phyloP scores from a whole-genome alignment of 2,329 filamentous ascomycete species.

The Cordyceps pruinosa region DNA sequence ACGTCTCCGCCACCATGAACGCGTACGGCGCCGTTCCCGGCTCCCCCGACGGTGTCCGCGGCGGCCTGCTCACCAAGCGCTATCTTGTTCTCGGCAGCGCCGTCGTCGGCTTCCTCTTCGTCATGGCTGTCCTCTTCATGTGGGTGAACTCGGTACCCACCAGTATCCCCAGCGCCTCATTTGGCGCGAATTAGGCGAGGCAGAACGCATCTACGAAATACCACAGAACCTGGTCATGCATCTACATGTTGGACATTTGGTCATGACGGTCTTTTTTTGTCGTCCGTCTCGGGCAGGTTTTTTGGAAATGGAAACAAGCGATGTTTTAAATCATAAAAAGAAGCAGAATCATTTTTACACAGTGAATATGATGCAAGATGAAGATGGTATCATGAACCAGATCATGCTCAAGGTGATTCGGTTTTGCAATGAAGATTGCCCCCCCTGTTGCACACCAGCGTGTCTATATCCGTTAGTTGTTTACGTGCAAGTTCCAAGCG shows the following conservation, averaged over 20 bases:
- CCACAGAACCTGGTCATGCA: neutral
- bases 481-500: too few relatives aligned
- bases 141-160: constrained; percentile 9
- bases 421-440: too few relatives aligned
- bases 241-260: constrained; percentile 2
- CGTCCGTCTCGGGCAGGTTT: neutral
- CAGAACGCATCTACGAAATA: neutral
- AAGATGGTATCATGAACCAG: too few relatives aligned
- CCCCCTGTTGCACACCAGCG: too few relatives aligned
- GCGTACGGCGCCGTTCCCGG: constrained; percentile 15
- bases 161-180: neutral
- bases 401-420: too few relatives aligned
- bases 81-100: constrained; percentile 19
- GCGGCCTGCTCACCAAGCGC: constrained; percentile 13
- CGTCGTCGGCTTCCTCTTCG: constrained; percentile 22
- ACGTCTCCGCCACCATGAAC: constrained; percentile 19
- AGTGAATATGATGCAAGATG: constrained; percentile 4
- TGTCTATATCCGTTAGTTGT: too few relatives aligned
- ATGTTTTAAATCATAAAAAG: constrained; percentile 4
- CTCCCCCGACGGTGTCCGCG: constrained; percentile 12
- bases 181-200: neutral
- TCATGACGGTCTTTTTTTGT: neutral
- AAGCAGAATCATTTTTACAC: neutral
- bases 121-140: constrained; percentile 15
- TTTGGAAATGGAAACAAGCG: constrained; percentile 11